These are phyloP conservation scores for Silene uniflora DNA, from an alignment of 148 eudicot species.

Conservation along the genomic window DNA sequence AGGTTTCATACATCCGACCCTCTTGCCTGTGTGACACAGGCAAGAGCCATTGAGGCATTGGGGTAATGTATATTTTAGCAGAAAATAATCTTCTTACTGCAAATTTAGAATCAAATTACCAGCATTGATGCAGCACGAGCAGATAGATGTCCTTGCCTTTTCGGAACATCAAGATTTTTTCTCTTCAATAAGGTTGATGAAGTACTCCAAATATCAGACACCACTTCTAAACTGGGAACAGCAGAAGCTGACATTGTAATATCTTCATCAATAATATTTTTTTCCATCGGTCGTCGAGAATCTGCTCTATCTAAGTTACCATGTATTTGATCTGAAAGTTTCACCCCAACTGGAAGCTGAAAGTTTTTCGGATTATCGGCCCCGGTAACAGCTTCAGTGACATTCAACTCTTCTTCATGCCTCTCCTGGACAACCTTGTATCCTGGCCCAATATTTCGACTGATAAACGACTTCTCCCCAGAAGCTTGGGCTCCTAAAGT, in stretches of 20 bases:
- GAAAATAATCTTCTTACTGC: slow-evolving; percentile 2
- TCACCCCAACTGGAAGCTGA: slow-evolving; percentile 86
- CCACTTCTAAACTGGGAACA: slow-evolving; percentile 32
- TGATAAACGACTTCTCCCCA: slow-evolving; percentile 43
- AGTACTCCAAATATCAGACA: slow-evolving; percentile 37
- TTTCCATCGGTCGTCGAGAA: slow-evolving; percentile 25
- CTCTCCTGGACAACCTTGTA: slow-evolving; percentile 28
- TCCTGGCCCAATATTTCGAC: slow-evolving; percentile 40
- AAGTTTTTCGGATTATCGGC: slow-evolving; percentile 47
- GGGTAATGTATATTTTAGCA: too few relatives aligned
- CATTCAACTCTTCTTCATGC: slow-evolving; percentile 36
- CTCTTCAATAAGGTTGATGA: slow-evolving; percentile 38
- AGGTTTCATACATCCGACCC: too few relatives aligned
- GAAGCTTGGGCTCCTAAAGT: slow-evolving; percentile 38
- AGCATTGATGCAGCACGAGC: slow-evolving; percentile 96
- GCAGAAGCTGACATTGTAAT: slow-evolving; percentile 26
- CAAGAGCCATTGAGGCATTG: too few relatives aligned
- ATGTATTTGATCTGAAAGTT: slow-evolving; percentile 37
- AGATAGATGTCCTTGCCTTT: slow-evolving; percentile 72
- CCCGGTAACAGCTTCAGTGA: slow-evolving; percentile 29
- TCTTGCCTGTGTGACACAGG: too few relatives aligned
- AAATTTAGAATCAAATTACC: slow-evolving; percentile 40
- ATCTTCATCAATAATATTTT: slow-evolving; percentile 27
- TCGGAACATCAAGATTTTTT: slow-evolving; percentile 32
- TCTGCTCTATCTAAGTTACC: slow-evolving; percentile 31